phyloP scores from a whole-genome alignment of 2,329 filamentous ascomycete species.

The Pseudovirgaria hyperparasitica region DNA sequence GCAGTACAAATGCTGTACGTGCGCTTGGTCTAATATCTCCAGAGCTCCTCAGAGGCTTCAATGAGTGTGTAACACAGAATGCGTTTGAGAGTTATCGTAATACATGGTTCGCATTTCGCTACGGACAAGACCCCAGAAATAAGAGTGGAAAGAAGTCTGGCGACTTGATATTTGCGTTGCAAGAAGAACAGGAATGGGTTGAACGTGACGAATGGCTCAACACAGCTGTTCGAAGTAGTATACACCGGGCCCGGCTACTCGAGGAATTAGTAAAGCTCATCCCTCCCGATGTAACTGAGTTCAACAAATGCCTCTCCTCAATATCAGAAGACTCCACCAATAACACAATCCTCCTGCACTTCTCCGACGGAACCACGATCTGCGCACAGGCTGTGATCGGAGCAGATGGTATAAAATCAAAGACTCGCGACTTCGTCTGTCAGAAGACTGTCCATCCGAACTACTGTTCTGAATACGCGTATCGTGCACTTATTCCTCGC shows the following conservation, averaged over 20 bases:
- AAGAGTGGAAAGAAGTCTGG: slow-evolving; percentile 7
- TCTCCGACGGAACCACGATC: slow-evolving; percentile 30
- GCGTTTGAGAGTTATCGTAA: too few species aligned
- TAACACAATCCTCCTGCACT: slow-evolving; percentile 22
- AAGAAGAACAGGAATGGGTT: too few species aligned
- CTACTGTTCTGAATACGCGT: slow-evolving; percentile 16
- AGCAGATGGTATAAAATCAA: slow-evolving; percentile 34
- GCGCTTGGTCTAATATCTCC: slow-evolving; percentile 14
- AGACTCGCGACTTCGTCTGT: slow-evolving; percentile 7
- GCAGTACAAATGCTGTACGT: slow-evolving; percentile 12
- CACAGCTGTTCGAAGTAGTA: slow-evolving; percentile 9
- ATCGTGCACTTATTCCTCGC: slow-evolving; percentile 19
- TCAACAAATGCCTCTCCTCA: slow-evolving; percentile 10
- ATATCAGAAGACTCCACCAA: slow-evolving; percentile 7
- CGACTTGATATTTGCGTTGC: slow-evolving; percentile 10
- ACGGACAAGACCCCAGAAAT: slow-evolving; percentile 4
- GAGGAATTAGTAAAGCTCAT: slow-evolving; percentile 12
- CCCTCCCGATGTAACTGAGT: slow-evolving; percentile 9
- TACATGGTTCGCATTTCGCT: slow-evolving; percentile 5
- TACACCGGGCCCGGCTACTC: slow-evolving; percentile 14
- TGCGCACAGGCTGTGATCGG: slow-evolving; percentile 32
- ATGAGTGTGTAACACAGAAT: slow-evolving; percentile 12
- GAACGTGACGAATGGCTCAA: too few species aligned
- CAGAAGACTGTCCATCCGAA: slow-evolving; percentile 10
- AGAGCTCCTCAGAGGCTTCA: slow-evolving; percentile 13